Percentiles rank a stretch among this genome's conserved stretches.
phyloP scores from a whole-genome alignment of 176 grass and related monocot genomes.

The Dactylis glomerata region DNA sequence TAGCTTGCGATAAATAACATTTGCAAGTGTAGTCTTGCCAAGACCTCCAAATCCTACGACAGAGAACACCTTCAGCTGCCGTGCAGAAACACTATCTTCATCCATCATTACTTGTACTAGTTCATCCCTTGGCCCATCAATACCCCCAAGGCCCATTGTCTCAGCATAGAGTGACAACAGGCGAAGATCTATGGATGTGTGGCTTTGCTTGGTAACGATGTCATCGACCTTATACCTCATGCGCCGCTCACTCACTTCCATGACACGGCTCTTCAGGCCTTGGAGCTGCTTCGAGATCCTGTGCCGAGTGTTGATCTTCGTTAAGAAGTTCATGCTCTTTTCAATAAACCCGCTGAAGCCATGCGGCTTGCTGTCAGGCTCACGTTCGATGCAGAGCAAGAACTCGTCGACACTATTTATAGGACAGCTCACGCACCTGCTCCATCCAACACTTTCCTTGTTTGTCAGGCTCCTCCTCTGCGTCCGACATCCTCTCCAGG shows the following conservation, averaged over 20 bases:
- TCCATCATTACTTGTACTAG: background rate
- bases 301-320: background rate
- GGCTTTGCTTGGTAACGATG: background rate
- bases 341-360: background rate
- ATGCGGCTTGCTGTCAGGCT: background rate
- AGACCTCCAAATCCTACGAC: background rate
- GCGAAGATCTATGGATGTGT: background rate
- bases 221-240: conserved; percentile 1
- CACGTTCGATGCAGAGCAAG: background rate
- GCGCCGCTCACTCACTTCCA: conserved; percentile 1
- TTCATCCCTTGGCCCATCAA: background rate
- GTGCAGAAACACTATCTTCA: background rate
- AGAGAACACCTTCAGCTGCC: background rate
- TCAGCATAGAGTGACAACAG: background rate
- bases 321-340: background rate
- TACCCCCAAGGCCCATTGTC: background rate
- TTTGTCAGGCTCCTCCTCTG: background rate
- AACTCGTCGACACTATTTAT: background rate
- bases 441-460: background rate
- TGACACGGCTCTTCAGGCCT: background rate
- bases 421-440: conserved; percentile 12
- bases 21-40: background rate
- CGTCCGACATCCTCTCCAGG: background rate
- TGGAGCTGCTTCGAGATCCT: background rate
- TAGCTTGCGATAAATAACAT: background rate